phyloP scores from a whole-genome alignment of 768 basidiomycete genomes.

The Stropharia rugosoannulata region DNA sequence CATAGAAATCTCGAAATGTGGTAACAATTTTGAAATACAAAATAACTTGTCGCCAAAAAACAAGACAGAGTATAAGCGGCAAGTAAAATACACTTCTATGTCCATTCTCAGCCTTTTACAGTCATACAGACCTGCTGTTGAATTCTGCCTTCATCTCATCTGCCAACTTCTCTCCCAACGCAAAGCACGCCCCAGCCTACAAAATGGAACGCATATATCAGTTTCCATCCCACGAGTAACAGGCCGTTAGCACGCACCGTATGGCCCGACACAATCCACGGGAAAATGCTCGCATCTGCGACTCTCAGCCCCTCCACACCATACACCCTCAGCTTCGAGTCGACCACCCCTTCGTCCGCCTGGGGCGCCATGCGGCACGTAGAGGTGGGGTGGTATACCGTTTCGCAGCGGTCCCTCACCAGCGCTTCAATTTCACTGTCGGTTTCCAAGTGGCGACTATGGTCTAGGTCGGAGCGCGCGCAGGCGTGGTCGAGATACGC shows the following conservation, averaged over 20 bases:
- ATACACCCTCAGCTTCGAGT: conserved; percentile 35
- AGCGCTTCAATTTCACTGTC: conserved; percentile 42
- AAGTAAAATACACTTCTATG: not conserved
- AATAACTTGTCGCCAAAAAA: no score
- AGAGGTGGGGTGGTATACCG: conserved; percentile 47
- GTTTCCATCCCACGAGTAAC: not conserved
- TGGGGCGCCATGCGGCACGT: conserved; percentile 47
- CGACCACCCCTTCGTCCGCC: conserved; percentile 39
- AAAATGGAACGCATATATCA: not conserved
- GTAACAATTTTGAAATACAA: no score
- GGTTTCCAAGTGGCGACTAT: conserved; percentile 31
- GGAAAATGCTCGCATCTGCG: conserved; percentile 50
- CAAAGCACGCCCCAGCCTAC: conserved; percentile 32
- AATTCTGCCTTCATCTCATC: conserved; percentile 29
- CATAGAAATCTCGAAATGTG: no score
- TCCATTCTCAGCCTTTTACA: not conserved
- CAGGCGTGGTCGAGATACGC: conserved; percentile 33
- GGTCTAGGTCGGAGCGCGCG: conserved; percentile 37
- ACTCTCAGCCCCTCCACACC: conserved; percentile 42
- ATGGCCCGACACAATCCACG: conserved; percentile 46
- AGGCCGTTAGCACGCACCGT: conserved; percentile 30
- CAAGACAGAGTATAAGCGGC: not conserved
- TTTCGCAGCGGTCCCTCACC: conserved; percentile 41
- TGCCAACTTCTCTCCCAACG: conserved; percentile 33
- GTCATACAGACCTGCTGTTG: not conserved